phyloP scores from a whole-genome alignment of 2,329 filamentous ascomycete species.

The Fusarium buharicum region DNA sequence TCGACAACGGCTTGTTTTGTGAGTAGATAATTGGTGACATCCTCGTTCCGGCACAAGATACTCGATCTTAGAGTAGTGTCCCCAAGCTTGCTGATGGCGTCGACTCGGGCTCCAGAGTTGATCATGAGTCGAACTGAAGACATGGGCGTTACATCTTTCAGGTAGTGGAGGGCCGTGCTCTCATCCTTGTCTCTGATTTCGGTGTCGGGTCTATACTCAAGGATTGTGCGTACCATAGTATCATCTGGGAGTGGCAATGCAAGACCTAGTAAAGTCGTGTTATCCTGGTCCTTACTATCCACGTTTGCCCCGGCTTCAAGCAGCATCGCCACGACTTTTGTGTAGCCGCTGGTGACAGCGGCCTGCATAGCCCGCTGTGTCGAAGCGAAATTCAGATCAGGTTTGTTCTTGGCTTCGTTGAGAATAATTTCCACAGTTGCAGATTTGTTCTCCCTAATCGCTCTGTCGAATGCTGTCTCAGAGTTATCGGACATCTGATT shows the following conservation, averaged over 20 bases:
- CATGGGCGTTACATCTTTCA: background rate
- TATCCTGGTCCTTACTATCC: background rate
- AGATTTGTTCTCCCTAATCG: background rate
- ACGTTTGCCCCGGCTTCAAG: conserved; percentile 13
- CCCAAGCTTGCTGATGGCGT: background rate
- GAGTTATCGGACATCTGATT: background rate
- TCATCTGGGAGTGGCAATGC: background rate
- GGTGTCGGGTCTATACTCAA: conserved; percentile 12
- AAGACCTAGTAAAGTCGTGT: background rate
- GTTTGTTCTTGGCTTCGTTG: background rate
- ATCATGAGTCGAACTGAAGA: conserved; percentile 1
- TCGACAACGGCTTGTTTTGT: conserved; percentile 1
- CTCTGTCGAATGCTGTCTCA: background rate
- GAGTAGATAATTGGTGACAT: conserved; percentile 8
- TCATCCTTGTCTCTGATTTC: background rate
- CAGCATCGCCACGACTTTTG: background rate
- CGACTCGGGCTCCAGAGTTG: conserved; percentile 9
- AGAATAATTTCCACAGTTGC: background rate
- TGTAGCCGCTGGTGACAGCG: background rate
- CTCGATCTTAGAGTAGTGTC: background rate
- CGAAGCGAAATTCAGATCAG: background rate
- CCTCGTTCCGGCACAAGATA: background rate
- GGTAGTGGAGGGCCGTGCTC: conserved; percentile 1
- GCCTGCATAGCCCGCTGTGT: background rate
- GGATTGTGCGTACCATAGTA: conserved; percentile 1